These are phyloP conservation scores for Cyclotella distinguenda DNA, from an alignment of 108 stramenopile genomes.

Conservation along the genomic window DNA sequence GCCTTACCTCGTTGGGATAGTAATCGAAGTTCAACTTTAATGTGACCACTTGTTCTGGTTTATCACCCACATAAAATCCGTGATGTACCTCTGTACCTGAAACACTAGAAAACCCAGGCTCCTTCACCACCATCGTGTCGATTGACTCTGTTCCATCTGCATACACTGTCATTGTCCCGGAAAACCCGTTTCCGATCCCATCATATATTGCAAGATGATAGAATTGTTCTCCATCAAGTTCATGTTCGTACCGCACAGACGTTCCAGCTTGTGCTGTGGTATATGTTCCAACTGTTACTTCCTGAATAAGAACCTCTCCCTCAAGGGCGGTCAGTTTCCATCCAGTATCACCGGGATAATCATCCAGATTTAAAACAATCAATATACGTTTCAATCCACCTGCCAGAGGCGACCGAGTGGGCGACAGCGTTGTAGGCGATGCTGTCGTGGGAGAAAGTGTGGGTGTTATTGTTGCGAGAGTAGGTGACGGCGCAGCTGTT, in stretches of 20 bases:
- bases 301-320: conserved; percentile 31
- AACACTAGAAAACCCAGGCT: conserved; percentile 32
- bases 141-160: neutral
- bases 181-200: conserved; percentile 27
- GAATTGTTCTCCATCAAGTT: conserved; percentile 23
- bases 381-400: conserved; percentile 42
- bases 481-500: neutral
- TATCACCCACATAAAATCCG: conserved; percentile 34
- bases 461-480: neutral
- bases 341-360: conserved; percentile 27
- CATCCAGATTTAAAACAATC: conserved; percentile 23
- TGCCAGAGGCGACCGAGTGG: conserved; percentile 28
- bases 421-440: conserved; percentile 3
- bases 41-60: conserved; percentile 17
- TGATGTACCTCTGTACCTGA: conserved; percentile 28
- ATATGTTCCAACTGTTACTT: conserved; percentile 18
- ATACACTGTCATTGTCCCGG: conserved; percentile 17
- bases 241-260: conserved; percentile 14
- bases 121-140: conserved; percentile 7
- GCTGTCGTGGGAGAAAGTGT: conserved; percentile 12
- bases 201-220: conserved; percentile 36
- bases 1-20: conserved; percentile 11
- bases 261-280: neutral
- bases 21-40: conserved; percentile 24
- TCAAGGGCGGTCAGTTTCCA: conserved; percentile 29